A percentile compares a stretch with the other conserved stretches of the same genome.
Evolutionary conservation across 2,329 filamentous ascomycete species (phyloP).

Genomic region (Fusarium anthophilum): DNA sequence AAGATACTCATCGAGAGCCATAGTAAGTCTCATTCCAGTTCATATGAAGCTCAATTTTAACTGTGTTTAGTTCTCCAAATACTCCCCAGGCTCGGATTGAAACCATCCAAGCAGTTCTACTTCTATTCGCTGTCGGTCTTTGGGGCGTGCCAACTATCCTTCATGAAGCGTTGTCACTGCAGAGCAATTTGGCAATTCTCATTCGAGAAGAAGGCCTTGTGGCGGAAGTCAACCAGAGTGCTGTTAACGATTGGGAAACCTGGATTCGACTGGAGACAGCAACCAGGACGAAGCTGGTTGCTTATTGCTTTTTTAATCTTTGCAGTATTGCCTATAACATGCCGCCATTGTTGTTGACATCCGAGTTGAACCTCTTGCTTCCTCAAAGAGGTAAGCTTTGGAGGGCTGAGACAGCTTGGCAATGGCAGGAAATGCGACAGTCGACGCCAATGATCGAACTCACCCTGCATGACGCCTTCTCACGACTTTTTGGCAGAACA

Average conservation of each 20-base stretch:
- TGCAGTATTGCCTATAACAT: slow-evolving; percentile 71
- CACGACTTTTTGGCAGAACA: slow-evolving; percentile 62
- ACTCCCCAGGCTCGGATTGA: slow-evolving; percentile 68
- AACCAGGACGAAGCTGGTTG: slow-evolving; percentile 67
- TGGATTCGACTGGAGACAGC: slow-evolving; percentile 67
- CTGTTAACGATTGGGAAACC: slow-evolving; percentile 63
- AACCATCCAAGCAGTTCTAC: slow-evolving; percentile 70
- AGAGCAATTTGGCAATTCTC: slow-evolving; percentile 66
- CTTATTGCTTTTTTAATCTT: slow-evolving; percentile 71
- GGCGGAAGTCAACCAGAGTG: slow-evolving; percentile 57
- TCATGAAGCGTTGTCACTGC: slow-evolving; percentile 67
- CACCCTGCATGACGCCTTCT: slow-evolving; percentile 66
- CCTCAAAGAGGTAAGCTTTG: slow-evolving; percentile 66
- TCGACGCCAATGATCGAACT: slow-evolving; percentile 61
- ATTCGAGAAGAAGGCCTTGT: slow-evolving; percentile 67
- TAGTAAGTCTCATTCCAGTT: slow-evolving; percentile 56
- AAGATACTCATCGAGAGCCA: slow-evolving; percentile 67
- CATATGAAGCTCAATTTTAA: neutral
- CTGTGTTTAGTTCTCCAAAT: slow-evolving; percentile 60
- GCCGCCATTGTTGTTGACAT: slow-evolving; percentile 66
- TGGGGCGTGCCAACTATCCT: slow-evolving; percentile 70
- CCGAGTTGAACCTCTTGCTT: slow-evolving; percentile 65
- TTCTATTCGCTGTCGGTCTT: slow-evolving; percentile 68
- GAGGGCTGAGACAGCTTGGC: slow-evolving; percentile 66
- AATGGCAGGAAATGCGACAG: slow-evolving; percentile 68